Evolutionary conservation across 257 asterid species (phyloP), one percentile per base, ranked within the genome.

Genomic region (Craterostigma plantagineum): DNA sequence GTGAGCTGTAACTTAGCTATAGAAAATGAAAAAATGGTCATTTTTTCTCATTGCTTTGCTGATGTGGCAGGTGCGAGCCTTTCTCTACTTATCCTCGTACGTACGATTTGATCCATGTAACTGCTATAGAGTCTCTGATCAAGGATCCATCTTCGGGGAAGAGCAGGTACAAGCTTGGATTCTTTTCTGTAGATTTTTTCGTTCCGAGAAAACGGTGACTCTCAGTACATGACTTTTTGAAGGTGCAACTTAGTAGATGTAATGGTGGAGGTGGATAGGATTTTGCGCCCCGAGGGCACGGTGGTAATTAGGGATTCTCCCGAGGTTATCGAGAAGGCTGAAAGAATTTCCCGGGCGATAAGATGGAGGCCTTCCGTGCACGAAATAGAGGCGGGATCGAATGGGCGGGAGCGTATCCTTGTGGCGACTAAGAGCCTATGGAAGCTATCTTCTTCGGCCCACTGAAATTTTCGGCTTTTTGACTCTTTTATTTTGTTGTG

Each of bases 21-120:
- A n/a, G n/a, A n/a, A n/a, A n/a, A n/a, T n/a, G n/a, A n/a, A n/a
- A n/a, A n/a, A n/a, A n/a, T n/a, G n/a, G n/a, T n/a, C n/a, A n/a
- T n/a, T 43, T 1, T 33, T 3, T 15, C 48, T 15, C 34, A 2
- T 16, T 43, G n/a, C 2, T 15, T 68, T n/a, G n/a, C n/a, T 50
- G 55, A 56, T 60, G 38, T 68, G 53, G 46, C 51, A 90, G 98
- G 99, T 90, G 95, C 34, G 99, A 90, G 66, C 99, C 99, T 58
- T 90, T 90, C 68, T 90, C 99, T 18, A 90, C 92, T 1, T 83
- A 90, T 62, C 99, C 99, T 55, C 87, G 94, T 61, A 72, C 92
- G 16, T 90, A 90, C 54, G 99, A 90, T 65, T 70, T 90, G 48
- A 83, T 90, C 57, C 99, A 90, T 35, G 94, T 76, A 27, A 73